A percentile compares a stretch with the other conserved stretches of the same genome.
Conservation (phyloP, 768 basidiomycete species). For the Mycena olivaceomarginata region DNA sequence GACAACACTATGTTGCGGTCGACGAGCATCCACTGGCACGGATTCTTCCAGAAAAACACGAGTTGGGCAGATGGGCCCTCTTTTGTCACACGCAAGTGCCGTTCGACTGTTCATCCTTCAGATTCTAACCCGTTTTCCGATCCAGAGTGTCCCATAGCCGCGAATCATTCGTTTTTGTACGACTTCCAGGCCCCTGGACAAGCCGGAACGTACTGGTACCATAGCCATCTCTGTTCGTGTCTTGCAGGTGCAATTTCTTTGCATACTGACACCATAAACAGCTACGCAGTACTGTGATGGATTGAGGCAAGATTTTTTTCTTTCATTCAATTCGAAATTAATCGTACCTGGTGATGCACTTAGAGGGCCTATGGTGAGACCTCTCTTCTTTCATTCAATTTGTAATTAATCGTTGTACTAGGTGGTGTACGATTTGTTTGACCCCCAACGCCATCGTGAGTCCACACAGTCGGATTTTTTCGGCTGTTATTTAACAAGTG, state of each 20-base stretch:
- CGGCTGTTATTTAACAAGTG: background rate
- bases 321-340: background rate
- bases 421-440: conserved; percentile 61
- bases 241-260: background rate
- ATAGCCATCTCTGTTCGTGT: conserved; percentile 56
- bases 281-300: conserved; percentile 76
- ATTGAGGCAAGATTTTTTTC: conserved; percentile 63
- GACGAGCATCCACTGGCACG: conserved; percentile 72
- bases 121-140: background rate
- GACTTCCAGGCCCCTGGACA: conserved; percentile 57
- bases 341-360: no score
- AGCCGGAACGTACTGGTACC: conserved; percentile 67
- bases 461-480: background rate
- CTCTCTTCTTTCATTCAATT: conserved; percentile 50
- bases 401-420: no score
- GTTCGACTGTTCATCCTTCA: background rate
- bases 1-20: conserved; percentile 69
- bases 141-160: conserved; percentile 36
- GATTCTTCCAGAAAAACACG: conserved; percentile 59
- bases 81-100: conserved; percentile 48
- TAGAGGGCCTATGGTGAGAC: conserved; percentile 56
- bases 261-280: conserved; percentile 57
- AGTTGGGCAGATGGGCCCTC: conserved; percentile 64
- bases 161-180: conserved; percentile 49
- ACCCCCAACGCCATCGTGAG: conserved; percentile 58